Conservation (phyloP, 2,329 filamentous ascomycete species). For the Aspergillus japonicus region DNA sequence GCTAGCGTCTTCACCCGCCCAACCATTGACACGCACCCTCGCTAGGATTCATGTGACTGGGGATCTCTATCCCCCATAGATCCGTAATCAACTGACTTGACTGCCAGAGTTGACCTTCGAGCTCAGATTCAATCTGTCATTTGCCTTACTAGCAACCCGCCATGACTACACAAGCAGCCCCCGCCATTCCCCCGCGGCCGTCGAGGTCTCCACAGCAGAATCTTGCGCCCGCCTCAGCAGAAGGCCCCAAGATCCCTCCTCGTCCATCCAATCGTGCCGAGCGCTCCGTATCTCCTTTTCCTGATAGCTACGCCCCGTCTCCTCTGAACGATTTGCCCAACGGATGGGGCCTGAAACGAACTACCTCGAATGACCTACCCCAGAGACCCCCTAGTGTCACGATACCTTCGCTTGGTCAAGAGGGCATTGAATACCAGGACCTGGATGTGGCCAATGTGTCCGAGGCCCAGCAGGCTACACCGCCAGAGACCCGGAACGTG, state of each 20-base stretch:
- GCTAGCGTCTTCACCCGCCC: slow-evolving; percentile 2
- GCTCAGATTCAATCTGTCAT: neutral
- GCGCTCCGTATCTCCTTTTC: slow-evolving; percentile 73
- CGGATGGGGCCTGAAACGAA: slow-evolving; percentile 36
- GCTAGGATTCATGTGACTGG: neutral
- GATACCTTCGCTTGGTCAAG: slow-evolving; percentile 82
- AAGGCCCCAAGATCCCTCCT: slow-evolving; percentile 72
- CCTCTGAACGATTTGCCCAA: slow-evolving; percentile 71
- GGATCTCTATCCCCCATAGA: neutral
- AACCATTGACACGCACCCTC: neutral
- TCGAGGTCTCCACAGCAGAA: slow-evolving; percentile 51
- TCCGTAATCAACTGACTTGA: neutral
- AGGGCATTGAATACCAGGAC: slow-evolving; percentile 83
- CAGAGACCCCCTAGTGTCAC: slow-evolving; percentile 72
- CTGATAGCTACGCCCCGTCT: slow-evolving; percentile 78
- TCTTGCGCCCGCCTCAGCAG: slow-evolving; percentile 39
- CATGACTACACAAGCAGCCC: slow-evolving; percentile 49
- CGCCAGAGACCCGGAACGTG: slow-evolving; percentile 74
- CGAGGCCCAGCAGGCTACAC: slow-evolving; percentile 48
- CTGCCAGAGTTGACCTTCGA: neutral
- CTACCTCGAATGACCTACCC: slow-evolving; percentile 38
- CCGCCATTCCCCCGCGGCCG: slow-evolving; percentile 64
- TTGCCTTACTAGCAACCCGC: neutral
- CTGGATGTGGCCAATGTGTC: slow-evolving; percentile 47
- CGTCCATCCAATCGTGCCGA: slow-evolving; percentile 68